Conservation (phyloP, 2,329 filamentous ascomycete genomes). For the Escovopsis sp. region DNA sequence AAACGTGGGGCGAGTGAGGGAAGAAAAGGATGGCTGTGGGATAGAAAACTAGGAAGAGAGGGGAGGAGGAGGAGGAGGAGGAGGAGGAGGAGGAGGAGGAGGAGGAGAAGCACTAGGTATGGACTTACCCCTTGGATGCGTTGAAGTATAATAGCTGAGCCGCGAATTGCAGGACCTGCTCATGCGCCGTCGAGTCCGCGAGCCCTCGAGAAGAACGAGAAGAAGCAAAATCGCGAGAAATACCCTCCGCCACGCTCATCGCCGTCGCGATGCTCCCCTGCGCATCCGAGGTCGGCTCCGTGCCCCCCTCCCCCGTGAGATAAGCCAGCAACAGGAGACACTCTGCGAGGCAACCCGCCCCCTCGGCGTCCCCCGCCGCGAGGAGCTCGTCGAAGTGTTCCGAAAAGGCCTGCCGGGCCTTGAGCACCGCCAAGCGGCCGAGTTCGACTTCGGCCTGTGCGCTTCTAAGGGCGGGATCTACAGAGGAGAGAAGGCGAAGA, state of each 20-base stretch:
- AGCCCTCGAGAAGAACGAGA: conserved; percentile 21
- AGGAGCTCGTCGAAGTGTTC: conserved; percentile 40
- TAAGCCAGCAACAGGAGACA: conserved; percentile 53
- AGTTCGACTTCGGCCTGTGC: conserved; percentile 8
- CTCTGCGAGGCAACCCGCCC: conserved; percentile 42
- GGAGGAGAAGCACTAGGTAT: too few relatives aligned
- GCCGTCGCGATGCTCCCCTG: conserved; percentile 43
- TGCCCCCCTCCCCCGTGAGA: conserved; percentile 28
- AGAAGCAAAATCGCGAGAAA: conserved; percentile 27
- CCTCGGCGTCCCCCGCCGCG: conserved; percentile 28
- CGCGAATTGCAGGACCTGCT: conserved; percentile 54
- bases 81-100: too few relatives aligned
- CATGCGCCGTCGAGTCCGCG: conserved; percentile 26
- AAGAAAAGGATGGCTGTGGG: conserved; percentile 1
- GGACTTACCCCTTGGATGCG: conserved; percentile 36
- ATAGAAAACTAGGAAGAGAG: background rate
- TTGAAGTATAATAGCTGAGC: conserved; percentile 53
- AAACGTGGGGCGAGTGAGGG: too few relatives aligned
- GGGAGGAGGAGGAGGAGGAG: too few relatives aligned
- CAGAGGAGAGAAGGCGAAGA: conserved; percentile 24
- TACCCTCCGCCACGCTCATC: conserved; percentile 24
- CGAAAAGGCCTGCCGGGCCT: conserved; percentile 34
- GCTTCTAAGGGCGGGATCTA: conserved; percentile 15
- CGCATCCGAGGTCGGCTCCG: conserved; percentile 26
- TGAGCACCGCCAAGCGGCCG: conserved; percentile 31